Base-by-base conservation (phyloP, 176 grass and related monocot genomes). In the Metroxylon sagu region DNA sequence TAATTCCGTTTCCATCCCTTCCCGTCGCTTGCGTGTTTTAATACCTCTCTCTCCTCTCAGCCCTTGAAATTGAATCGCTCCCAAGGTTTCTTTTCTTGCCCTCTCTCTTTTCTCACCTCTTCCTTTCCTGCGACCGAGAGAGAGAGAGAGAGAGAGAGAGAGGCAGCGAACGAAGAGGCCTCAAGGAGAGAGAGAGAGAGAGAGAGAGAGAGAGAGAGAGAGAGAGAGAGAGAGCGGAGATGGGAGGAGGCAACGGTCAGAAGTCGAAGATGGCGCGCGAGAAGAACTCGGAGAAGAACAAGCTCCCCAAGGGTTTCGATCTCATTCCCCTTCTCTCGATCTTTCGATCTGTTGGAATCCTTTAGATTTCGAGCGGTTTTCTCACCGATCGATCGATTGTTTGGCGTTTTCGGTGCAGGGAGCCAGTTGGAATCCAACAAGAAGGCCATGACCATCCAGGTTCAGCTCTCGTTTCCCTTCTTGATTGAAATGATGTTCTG, bases 161-260 rank as follows among this genome's bases (percentile, higher is more conserved):
- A 48, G 5, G 21, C 35, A 43, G 35, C 35, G 35, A 43, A 43
- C 8, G 35, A 43, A 43, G 8, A 43, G 12, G 12, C 35, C 10
- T 43, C 10, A 10, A 14, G 10, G 35, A 43, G 35, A 39, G 8
- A 5, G 8, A 39, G 31, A 39, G 31, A 39, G 6, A n/a, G n/a
- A n/a, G n/a, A n/a, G n/a, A n/a, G n/a, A n/a, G n/a, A 16, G 71
- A 48, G 5, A 18, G 21, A 1, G 21, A 1, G 1, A 23, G 21
- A 23, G 21, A 17, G 54, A 71, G 60, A 50, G 19, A 55, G 16
- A 10, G 8, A 14, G 35, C 16, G 19, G 54, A 48, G 28, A 97
- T 97, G 92, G 92, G 92, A n/a, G 92, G 92, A 16, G 92, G 92
- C 59, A 91, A 97, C 54, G 92, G 50, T 2, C 92, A 97, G 76